Evolutionary conservation across 2,329 filamentous ascomycete genomes (phyloP), one percentile per base, ranked within the genome.

Genomic region (Cladophialophora yegresii): DNA sequence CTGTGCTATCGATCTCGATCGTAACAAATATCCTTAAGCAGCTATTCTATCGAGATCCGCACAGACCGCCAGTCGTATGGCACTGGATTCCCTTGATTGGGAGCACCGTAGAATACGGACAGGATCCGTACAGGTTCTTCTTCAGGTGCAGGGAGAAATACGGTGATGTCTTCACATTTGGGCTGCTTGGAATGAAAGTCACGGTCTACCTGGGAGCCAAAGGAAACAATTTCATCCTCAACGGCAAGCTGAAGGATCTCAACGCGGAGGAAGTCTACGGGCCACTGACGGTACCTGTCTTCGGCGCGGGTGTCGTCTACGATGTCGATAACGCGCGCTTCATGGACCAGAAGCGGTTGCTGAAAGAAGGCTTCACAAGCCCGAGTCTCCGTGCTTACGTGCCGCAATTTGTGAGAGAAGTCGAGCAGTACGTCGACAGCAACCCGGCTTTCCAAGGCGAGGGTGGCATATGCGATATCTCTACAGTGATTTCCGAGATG

Each of bases 311-410:
- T 79, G 92, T 96, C 28, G 90, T 96, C 60, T 96, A 96, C 75
- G 92, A 96, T 76, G 95, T 91, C 79, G 91, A 91, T 49, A 96
- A 96, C 76, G 83, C 91, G 64, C 96, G 96, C 79, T 85, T 96
- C 74, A 96, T 96, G 92, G 92, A 96, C 80, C 92, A 96, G 82
- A 96, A 96, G 83, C 95, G 93, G 78, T 87, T 88, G 69, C 84
- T 88, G 77, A 87, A 88, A 75, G 87, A 83, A 64, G 85, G 85
- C 62, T 82, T 88, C 58, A 87, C 85, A 1, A 82, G 83, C 54
- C 83, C 85, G 26, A 83, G 85, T n/a, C 81, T 88, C 64, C 82
- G 82, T 61, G 86, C 85, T 53, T 95, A 96, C 77, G 90, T 95
- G 57, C 86, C 85, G 63, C 85, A 96, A 74, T 93, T 96, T 75